Base-by-base conservation (phyloP, 352 stramenopile genomes). In the Phytophthora meadii region DNA sequence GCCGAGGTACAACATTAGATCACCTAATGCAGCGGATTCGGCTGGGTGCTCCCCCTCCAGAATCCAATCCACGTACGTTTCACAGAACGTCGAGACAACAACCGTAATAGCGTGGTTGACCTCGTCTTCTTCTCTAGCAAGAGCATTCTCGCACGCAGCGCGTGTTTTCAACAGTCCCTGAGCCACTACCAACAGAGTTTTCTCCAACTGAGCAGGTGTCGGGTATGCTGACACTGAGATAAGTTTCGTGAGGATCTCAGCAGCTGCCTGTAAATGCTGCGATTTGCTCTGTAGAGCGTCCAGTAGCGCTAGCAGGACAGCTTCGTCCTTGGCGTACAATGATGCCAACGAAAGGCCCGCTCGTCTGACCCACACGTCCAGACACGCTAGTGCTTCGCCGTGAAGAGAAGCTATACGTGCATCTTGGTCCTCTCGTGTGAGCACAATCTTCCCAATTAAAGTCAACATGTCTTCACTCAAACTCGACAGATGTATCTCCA, bases 51-150 rank as follows among this genome's bases (percentile, higher is more conserved):
- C 53, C 8, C 69, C 82, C 27, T 84, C 76, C 4, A 92, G 37
- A 42, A 92, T 82, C 84, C 84, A 92, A 54, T 89, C 81, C 22
- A 72, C 81, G 39, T 85, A 90, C 12, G 78, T 89, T 61, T 92
- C 84, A 40, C 76, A 88, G 52, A 92, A 92, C 0, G 79, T 87
- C 15, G 79, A 76, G 9, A 92, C 70, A 17, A 89, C 77, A 47
- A 79, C 68, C 1, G 80, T 89, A 58, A 92, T 72, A 14, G 78
- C 79, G 51, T 92, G 84, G 12, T 70, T 81, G 8, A 86, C 57
- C 11, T 89, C 79, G 14, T 90, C 79, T 54, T 88, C 80, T 36
- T 86, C 76, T 34, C 44, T 58, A 2, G 47, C 72, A 51, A 88
- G 58, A 28, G 84, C 77, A 8, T 71, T 82, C 53, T 89, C 79